These are phyloP conservation scores for Magnusiomyces magnusii DNA, from an alignment of 1,139 yeast species.

Conservation along the genomic window DNA sequence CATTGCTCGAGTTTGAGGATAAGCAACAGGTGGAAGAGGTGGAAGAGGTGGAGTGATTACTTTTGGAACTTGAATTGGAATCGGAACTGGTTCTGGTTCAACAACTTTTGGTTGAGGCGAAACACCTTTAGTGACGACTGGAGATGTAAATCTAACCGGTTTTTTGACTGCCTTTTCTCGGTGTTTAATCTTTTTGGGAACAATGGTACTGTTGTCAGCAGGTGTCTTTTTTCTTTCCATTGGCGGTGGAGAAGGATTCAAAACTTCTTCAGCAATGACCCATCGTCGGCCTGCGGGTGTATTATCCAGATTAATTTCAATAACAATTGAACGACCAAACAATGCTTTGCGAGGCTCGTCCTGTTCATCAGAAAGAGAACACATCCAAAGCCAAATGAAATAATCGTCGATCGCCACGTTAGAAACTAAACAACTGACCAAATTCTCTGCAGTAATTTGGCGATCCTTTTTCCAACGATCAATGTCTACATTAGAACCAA, in stretches of 20 bases:
- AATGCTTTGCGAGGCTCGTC: conserved; percentile 53
- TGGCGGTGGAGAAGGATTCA: conserved; percentile 26
- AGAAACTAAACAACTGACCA: conserved; percentile 46
- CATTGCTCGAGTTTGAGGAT: conserved; percentile 7
- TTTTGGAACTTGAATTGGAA: neutral
- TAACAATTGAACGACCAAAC: conserved; percentile 74
- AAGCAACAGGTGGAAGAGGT: conserved; percentile 14
- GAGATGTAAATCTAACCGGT: conserved; percentile 10
- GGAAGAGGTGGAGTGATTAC: neutral
- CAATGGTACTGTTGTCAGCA: neutral
- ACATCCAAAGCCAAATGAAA: conserved; percentile 87
- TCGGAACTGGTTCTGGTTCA: conserved; percentile 6
- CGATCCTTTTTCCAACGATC: conserved; percentile 13
- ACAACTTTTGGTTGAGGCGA: neutral
- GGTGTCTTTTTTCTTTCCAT: conserved; percentile 17
- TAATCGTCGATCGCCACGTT: conserved; percentile 76
- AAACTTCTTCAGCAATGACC: conserved; percentile 64
- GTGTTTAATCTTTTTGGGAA: conserved; percentile 3
- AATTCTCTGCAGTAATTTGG: conserved; percentile 13
- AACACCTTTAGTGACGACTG: neutral
- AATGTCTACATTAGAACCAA: conserved; percentile 5
- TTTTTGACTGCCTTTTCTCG: conserved; percentile 5
- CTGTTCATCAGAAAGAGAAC: conserved; percentile 69
- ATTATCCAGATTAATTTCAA: conserved; percentile 45
- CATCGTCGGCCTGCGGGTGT: conserved; percentile 56